A percentile compares a stretch with the other conserved stretches of the same genome.
phyloP scores from a whole-genome alignment of 1,139 yeast genomes.

The Blastobotrys proliferans region DNA sequence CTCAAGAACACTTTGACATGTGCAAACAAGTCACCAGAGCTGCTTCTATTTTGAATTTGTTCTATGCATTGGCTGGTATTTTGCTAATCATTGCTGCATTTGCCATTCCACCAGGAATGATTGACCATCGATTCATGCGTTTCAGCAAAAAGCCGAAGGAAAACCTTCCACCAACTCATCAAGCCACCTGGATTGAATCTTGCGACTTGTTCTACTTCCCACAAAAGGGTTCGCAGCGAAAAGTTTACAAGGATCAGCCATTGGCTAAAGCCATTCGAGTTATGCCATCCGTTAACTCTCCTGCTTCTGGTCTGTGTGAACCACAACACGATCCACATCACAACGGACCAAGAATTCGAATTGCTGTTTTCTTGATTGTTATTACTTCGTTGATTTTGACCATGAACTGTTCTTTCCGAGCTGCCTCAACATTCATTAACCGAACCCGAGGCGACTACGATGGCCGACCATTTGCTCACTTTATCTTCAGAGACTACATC shows the following conservation, averaged over 20 bases:
- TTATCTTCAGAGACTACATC: conserved; percentile 51
- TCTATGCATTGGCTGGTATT: conserved; percentile 56
- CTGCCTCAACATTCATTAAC: conserved; percentile 48
- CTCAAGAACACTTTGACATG: conserved; percentile 43
- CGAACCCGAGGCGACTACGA: conserved; percentile 28
- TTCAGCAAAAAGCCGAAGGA: conserved; percentile 16
- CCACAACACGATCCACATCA: conserved; percentile 33
- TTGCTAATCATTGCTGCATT: conserved; percentile 50
- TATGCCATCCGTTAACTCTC: conserved; percentile 39
- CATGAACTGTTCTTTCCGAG: conserved; percentile 54
- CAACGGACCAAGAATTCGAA: conserved; percentile 44
- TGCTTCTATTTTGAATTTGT: conserved; percentile 52
- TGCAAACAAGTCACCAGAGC: conserved; percentile 58
- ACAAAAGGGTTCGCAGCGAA: conserved; percentile 24
- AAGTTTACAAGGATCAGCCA: conserved; percentile 43
- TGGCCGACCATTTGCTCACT: conserved; percentile 32
- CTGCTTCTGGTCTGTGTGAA: conserved; percentile 37
- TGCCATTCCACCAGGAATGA: conserved; percentile 51
- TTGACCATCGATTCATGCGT: conserved; percentile 43
- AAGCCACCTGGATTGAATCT: conserved; percentile 77
- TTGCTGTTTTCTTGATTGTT: conserved; percentile 43
- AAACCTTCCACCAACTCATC: conserved; percentile 46
- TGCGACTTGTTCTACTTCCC: conserved; percentile 46
- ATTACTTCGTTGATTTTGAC: conserved; percentile 52
- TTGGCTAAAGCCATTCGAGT: conserved; percentile 43